Percentiles rank a stretch among this genome's conserved stretches.
phyloP scores from a whole-genome alignment of 2,329 filamentous ascomycete genomes.

The Teratosphaeria gauchensis region DNA sequence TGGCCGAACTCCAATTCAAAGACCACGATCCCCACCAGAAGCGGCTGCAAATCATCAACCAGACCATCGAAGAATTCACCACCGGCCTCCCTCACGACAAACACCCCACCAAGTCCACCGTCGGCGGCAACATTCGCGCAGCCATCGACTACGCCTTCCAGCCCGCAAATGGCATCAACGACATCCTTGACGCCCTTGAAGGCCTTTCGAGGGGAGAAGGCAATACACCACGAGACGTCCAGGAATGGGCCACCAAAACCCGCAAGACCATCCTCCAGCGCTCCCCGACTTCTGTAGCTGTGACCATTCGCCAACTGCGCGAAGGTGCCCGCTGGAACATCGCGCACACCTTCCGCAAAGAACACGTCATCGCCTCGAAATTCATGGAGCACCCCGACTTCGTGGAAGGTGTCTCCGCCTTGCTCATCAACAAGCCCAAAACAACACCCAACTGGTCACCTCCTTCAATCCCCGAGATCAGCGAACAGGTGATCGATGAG shows the following conservation, averaged over 20 bases:
- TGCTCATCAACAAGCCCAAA: conserved; percentile 61
- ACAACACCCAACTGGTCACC: conserved; percentile 67
- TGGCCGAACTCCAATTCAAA: conserved; percentile 80
- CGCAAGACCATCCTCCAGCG: conserved; percentile 63
- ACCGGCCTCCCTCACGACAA: conserved; percentile 74
- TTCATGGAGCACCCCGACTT: conserved; percentile 95
- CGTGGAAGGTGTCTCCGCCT: conserved; percentile 75
- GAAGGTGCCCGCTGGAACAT: conserved; percentile 70
- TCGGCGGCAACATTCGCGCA: conserved; percentile 55
- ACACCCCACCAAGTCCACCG: conserved; percentile 37
- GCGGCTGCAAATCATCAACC: conserved; percentile 65
- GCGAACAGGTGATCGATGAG: conserved; percentile 46
- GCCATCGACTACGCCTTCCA: conserved; percentile 65
- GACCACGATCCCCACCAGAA: conserved; percentile 58
- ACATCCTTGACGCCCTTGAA: conserved; percentile 61
- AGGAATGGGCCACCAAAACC: conserved; percentile 71
- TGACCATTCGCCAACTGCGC: conserved; percentile 74
- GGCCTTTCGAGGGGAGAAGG: conserved; percentile 28
- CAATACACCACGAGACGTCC: conserved; percentile 40
- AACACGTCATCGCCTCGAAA: conserved; percentile 70
- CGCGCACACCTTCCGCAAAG: conserved; percentile 70
- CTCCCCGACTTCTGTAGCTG: conserved; percentile 79
- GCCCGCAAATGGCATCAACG: conserved; percentile 46
- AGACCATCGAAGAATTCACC: conserved; percentile 83
- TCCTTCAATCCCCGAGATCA: conserved; percentile 58